Conservation (phyloP, 306 rosid species). For the Purshia tridentata region DNA sequence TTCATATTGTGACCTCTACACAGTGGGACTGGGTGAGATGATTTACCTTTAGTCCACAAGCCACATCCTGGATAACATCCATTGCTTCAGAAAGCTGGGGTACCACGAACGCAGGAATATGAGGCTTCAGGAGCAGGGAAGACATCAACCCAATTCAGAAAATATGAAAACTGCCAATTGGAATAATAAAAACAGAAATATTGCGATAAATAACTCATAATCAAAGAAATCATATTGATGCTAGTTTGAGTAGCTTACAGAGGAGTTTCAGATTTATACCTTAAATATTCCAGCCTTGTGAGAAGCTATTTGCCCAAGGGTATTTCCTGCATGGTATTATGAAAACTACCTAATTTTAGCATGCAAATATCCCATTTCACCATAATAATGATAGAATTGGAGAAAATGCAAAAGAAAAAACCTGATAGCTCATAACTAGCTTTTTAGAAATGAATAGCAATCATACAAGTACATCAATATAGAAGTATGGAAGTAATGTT, state of each 20-base stretch:
- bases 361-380: background rate
- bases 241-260: slow-evolving; percentile 23
- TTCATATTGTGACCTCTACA: slow-evolving; percentile 1
- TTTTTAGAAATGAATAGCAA: slow-evolving; percentile 1
- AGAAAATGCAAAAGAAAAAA: slow-evolving; percentile 15
- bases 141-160: slow-evolving; percentile 50
- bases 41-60: slow-evolving; percentile 55
- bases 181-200: slow-evolving; percentile 34
- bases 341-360: slow-evolving; percentile 1
- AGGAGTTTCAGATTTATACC: slow-evolving; percentile 44
- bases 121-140: slow-evolving; percentile 63
- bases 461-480: background rate
- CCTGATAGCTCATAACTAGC: slow-evolving; percentile 13
- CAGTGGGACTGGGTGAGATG: slow-evolving; percentile 22
- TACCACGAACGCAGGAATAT: slow-evolving; percentile 73
- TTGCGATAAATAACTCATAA: slow-evolving; percentile 26
- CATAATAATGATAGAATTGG: background rate
- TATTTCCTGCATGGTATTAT: slow-evolving; percentile 47
- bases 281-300: slow-evolving; percentile 82
- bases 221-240: slow-evolving; percentile 24
- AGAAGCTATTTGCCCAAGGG: slow-evolving; percentile 60
- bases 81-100: slow-evolving; percentile 79
- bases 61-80: slow-evolving; percentile 63
- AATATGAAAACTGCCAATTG: slow-evolving; percentile 35
- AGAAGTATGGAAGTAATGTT: background rate